These are phyloP conservation scores for Chaetomium globosum DNA, from an alignment of 2,329 filamentous ascomycete genomes.

Conservation along the genomic window DNA sequence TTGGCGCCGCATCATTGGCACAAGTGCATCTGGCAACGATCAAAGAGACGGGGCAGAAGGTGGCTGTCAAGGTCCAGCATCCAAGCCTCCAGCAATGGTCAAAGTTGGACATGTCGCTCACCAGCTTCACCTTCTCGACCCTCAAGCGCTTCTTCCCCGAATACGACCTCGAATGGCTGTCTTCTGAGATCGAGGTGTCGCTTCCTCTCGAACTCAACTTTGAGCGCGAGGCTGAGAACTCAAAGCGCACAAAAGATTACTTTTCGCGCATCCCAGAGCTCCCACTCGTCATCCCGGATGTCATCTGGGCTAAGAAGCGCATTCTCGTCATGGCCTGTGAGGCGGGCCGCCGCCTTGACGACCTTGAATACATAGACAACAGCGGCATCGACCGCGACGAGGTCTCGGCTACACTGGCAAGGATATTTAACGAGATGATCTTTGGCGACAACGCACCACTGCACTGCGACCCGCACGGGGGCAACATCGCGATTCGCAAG, in stretches of 20 bases:
- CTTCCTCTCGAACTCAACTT: conserved; percentile 93
- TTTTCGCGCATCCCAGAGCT: conserved; percentile 73
- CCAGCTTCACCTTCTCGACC: conserved; percentile 83
- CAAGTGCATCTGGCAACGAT: conserved; percentile 90
- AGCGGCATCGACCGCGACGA: conserved; percentile 92
- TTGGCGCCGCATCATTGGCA: conserved; percentile 90
- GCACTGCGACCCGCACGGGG: conserved; percentile 95
- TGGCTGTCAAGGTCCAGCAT: conserved; percentile 97
- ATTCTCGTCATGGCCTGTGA: conserved; percentile 96
- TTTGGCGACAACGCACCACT: conserved; percentile 86
- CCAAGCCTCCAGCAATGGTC: conserved; percentile 88
- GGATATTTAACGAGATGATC: conserved; percentile 99
- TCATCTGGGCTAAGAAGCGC: conserved; percentile 84
- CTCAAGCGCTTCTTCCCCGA: conserved; percentile 94
- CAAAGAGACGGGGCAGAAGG: conserved; percentile 77
- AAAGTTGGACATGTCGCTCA: conserved; percentile 82
- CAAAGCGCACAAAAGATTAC: conserved; percentile 74
- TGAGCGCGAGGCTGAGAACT: conserved; percentile 80
- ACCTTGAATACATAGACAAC: conserved; percentile 80
- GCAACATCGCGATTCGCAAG: conserved; percentile 89
- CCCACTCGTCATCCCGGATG: conserved; percentile 86
- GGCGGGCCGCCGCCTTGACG: conserved; percentile 82
- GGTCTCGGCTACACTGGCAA: conserved; percentile 85
- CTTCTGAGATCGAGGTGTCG: conserved; percentile 87
- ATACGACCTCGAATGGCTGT: conserved; percentile 96